phyloP scores from a whole-genome alignment of 179 eudicot genomes.

The Dionaea muscipula region DNA sequence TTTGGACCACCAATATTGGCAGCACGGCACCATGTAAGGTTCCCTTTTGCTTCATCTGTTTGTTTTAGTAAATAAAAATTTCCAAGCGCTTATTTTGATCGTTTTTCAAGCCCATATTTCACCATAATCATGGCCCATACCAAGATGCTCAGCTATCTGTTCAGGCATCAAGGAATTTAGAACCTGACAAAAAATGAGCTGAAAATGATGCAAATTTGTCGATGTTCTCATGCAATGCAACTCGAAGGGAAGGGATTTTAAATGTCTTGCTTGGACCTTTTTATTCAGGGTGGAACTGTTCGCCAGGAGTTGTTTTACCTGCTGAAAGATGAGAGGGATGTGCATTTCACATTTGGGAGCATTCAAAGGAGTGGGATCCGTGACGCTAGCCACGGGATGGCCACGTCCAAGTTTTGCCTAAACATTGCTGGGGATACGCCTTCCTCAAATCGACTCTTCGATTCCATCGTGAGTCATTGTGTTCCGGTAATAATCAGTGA shows the following conservation, averaged over 20 bases:
- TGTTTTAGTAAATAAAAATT: too few relatives aligned
- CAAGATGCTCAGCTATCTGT: too few relatives aligned
- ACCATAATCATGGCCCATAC: too few relatives aligned
- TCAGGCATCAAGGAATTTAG: too few relatives aligned
- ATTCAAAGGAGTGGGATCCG: constrained; percentile 43
- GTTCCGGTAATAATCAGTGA: constrained; percentile 91
- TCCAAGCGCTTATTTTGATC: too few relatives aligned
- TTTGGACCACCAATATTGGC: background rate
- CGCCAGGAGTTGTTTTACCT: constrained; percentile 83
- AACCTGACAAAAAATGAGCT: too few relatives aligned
- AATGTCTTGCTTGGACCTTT: too few relatives aligned
- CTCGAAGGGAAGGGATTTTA: too few relatives aligned
- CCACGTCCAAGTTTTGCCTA: constrained; percentile 73
- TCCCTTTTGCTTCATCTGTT: too few relatives aligned
- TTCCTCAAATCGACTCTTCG: constrained; percentile 88
- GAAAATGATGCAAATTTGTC: too few relatives aligned
- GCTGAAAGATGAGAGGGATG: constrained; percentile 72
- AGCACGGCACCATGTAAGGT: background rate
- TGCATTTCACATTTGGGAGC: constrained; percentile 77
- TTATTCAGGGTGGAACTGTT: constrained; percentile 61
- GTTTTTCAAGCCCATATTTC: too few relatives aligned
- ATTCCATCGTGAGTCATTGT: constrained; percentile 87
- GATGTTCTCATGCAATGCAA: too few relatives aligned
- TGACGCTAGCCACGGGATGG: constrained; percentile 78
- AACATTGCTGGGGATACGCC: constrained; percentile 99